These are phyloP conservation scores for Fusarium euwallaceae DNA, from an alignment of 2,329 filamentous ascomycete species.

Conservation along the genomic window DNA sequence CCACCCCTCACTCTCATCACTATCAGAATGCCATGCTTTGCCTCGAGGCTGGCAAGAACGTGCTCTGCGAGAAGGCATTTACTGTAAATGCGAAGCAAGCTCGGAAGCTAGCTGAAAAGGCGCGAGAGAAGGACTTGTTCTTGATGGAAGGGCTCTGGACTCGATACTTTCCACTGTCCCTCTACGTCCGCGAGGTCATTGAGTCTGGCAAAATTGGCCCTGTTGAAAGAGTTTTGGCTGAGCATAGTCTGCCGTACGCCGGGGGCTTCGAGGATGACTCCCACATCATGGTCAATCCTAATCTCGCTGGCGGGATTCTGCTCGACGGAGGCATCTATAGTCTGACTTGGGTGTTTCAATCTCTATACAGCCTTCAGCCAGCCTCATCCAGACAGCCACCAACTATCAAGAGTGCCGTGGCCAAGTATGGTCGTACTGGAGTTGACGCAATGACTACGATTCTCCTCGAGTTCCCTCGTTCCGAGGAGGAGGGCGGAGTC, in stretches of 20 bases:
- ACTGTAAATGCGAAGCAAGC: slow-evolving; percentile 85
- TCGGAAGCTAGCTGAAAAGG: slow-evolving; percentile 77
- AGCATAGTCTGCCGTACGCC: slow-evolving; percentile 12
- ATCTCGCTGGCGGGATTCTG: slow-evolving; percentile 83
- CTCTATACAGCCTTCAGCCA: slow-evolving; percentile 12
- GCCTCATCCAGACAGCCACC: background rate
- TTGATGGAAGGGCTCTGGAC: slow-evolving; percentile 94
- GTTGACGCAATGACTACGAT: slow-evolving; percentile 74
- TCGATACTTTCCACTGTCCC: slow-evolving; percentile 84
- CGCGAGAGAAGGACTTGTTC: slow-evolving; percentile 77
- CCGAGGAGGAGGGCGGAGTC: slow-evolving; percentile 51
- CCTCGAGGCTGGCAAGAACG: slow-evolving; percentile 83
- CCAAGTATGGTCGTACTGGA: slow-evolving; percentile 6
- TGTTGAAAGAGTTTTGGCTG: slow-evolving; percentile 67
- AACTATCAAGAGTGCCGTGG: background rate
- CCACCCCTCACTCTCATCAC: slow-evolving; percentile 90
- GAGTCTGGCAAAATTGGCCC: slow-evolving; percentile 65
- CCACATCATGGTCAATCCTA: slow-evolving; percentile 80
- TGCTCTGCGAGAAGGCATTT: slow-evolving; percentile 90
- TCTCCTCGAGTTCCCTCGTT: slow-evolving; percentile 77
- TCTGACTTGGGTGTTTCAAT: slow-evolving; percentile 75
- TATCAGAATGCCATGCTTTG: slow-evolving; percentile 88
- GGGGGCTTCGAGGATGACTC: slow-evolving; percentile 47
- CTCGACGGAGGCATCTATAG: slow-evolving; percentile 89
- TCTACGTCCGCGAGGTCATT: slow-evolving; percentile 76